Evolutionary conservation across 441 rosid species (phyloP).

Genomic region (California macrophylla): DNA sequence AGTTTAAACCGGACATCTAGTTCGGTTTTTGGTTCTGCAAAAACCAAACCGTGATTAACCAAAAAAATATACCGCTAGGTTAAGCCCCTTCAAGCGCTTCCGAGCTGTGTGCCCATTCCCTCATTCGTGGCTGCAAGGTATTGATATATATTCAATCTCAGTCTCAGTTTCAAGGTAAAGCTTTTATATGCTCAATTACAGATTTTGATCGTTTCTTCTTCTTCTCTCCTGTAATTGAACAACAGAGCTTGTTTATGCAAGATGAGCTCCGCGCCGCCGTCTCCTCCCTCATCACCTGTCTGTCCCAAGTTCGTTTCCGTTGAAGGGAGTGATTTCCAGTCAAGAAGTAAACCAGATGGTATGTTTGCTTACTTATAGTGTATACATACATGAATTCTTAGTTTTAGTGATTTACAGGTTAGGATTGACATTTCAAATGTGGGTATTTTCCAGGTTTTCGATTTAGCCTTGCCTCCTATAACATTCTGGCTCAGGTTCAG

Average conservation of each 20-base stretch:
- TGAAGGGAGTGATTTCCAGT: constrained; percentile 37
- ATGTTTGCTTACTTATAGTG: too few species aligned
- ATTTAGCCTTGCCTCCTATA: constrained; percentile 73
- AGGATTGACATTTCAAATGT: constrained; percentile 8
- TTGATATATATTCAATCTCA: background rate
- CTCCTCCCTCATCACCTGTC: constrained; percentile 21
- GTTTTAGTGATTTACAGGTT: background rate
- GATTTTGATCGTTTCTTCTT: background rate
- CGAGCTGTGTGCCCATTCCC: background rate
- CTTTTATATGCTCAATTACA: background rate
- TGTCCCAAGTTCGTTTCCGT: constrained; percentile 49
- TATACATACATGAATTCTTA: background rate
- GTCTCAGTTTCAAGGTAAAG: background rate
- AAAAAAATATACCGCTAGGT: too few species aligned
- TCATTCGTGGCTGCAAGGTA: background rate
- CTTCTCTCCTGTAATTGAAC: background rate
- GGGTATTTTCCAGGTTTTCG: constrained; percentile 39
- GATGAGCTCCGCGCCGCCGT: constrained; percentile 40
- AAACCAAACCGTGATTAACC: too few species aligned
- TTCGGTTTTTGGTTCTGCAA: too few species aligned
- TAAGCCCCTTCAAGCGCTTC: background rate
- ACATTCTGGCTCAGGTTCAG: constrained; percentile 85
- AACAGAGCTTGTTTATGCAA: constrained; percentile 26
- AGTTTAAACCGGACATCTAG: too few species aligned
- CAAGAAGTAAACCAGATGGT: constrained; percentile 46